A percentile compares a stretch with the other conserved stretches of the same genome.
These are phyloP conservation scores for Boletellus ananiceps DNA, from an alignment of 768 basidiomycete species.

Conservation along the genomic window DNA sequence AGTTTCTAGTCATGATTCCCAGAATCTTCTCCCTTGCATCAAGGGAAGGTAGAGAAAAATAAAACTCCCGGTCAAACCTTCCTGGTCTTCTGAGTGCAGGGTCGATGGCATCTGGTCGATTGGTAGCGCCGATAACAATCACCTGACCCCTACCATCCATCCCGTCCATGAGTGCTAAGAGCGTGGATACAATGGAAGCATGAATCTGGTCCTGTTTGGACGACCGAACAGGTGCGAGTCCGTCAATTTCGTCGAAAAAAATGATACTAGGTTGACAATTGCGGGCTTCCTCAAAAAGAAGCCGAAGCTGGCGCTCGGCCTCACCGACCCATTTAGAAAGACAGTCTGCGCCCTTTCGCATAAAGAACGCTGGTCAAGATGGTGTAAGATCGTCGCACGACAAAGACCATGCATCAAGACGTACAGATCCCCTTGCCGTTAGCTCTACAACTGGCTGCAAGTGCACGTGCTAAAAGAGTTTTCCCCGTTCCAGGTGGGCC, in stretches of 20 bases:
- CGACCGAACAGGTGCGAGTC: conserved; percentile 95
- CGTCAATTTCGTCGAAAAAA: conserved; percentile 99
- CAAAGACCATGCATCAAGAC: conserved; percentile 27
- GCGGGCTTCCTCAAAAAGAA: conserved; percentile 94
- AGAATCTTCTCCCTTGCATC: conserved; percentile 87
- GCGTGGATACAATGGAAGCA: conserved; percentile 93
- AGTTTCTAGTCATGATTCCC: conserved; percentile 82
- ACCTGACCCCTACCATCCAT: conserved; percentile 99
- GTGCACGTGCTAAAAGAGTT: conserved; percentile 87
- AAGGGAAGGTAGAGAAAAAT: conserved; percentile 84
- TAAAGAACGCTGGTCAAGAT: conserved; percentile 81
- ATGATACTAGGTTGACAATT: conserved; percentile 94
- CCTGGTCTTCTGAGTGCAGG: conserved; percentile 92
- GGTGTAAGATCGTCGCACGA: neutral
- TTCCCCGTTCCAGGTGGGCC: conserved; percentile 99
- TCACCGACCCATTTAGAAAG: conserved; percentile 99
- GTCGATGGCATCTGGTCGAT: conserved; percentile 96
- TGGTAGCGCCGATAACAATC: conserved; percentile 96
- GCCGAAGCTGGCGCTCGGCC: conserved; percentile 90
- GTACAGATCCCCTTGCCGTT: conserved; percentile 84
- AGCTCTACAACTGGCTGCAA: conserved; percentile 87
- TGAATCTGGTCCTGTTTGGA: conserved; percentile 99
- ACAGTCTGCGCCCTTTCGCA: conserved; percentile 98
- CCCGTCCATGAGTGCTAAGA: conserved; percentile 97
- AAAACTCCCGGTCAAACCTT: conserved; percentile 96